phyloP scores from a whole-genome alignment of 352 stramenopile species.

The Blastocystis sp. region DNA sequence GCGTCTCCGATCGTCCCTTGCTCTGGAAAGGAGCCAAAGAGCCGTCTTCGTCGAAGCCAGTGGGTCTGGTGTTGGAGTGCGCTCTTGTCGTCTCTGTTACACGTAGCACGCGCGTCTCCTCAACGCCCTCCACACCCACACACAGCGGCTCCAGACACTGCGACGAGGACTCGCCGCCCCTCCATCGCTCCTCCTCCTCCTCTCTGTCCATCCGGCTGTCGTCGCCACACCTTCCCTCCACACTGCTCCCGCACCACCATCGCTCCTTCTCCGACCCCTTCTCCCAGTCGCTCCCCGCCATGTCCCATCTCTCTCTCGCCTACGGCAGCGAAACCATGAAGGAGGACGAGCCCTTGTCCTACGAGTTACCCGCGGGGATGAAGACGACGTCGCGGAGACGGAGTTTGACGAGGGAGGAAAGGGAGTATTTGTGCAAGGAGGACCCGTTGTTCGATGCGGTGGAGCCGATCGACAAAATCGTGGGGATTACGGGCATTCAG shows the following conservation, averaged over 20 bases:
- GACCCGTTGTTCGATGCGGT: neutral
- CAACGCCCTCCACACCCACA: neutral
- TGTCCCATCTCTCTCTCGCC: neutral
- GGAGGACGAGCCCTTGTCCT: neutral
- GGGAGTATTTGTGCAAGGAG: neutral
- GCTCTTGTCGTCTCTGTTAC: too few relatives aligned
- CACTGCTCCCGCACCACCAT: neutral
- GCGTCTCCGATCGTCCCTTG: neutral
- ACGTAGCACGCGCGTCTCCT: neutral
- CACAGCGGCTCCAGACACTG: slow-evolving; percentile 4
- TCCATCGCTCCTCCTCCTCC: neutral
- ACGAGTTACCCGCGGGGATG: neutral
- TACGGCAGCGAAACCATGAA: neutral
- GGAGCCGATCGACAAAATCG: slow-evolving; percentile 4
- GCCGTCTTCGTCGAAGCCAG: neutral
- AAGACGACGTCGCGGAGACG: neutral
- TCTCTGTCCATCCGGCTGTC: slow-evolving; percentile 13
- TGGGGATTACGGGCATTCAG: neutral
- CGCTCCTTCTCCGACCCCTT: neutral
- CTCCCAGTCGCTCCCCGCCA: neutral
- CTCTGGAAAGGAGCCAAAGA: slow-evolving; percentile 50
- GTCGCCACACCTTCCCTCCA: neutral
- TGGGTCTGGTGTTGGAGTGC: neutral
- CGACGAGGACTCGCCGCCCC: neutral
- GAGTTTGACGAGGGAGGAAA: neutral